Base-by-base conservation (phyloP, 495 filamentous ascomycete species). In the Aspergillus incahuasiensis region DNA sequence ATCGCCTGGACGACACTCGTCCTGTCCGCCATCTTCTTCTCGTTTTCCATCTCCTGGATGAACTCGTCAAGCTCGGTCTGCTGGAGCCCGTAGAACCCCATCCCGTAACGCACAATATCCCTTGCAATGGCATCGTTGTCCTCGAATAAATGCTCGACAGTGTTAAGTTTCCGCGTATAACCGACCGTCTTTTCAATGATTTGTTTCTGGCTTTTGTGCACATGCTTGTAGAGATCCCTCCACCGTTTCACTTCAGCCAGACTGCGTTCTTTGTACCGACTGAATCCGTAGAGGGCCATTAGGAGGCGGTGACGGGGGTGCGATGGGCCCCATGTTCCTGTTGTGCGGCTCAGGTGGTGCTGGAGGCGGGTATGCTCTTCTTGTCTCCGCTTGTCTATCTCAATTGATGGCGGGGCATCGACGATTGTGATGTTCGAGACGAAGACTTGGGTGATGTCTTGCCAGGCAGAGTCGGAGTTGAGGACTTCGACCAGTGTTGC, bases 1-100 rank as follows among this genome's bases (percentile, higher is more conserved):
- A 79, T 61, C 0, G 67, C 67, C 50, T 76, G 76, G 5, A 68
- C 59, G 13, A 78, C 71, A 30, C 68, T 71, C 25, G 68, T 65
- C 6, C 54, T 52, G 40, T 66, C 63, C 15, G 58, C 48, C 0
- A 19, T 40, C 34, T 50, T 35, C 41, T 50, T 48, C 8, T 61
- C 48, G 5, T 43, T 52, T 20, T 60, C 61, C 6, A 35, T 38
- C 13, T 59, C 56, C 15, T 30, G 18, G 28, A 57, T 55, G 20
- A 66, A 66, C 3, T 53, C 50, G 6, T 66, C 54, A 11, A 66
- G 44, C 24, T 66, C 63, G 2, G 32, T 12, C 32, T 34, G 45
- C 9, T 53, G 41, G 25, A 66, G 51, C 18, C 48, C 59, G 21
- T 66, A 66, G 39, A 63, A 66, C 9, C 48, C 58, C 24, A 66